Percentiles rank a stretch among this genome's conserved stretches.
These are phyloP conservation scores for Aurantiochytrium sp. DNA, from an alignment of 108 stramenopile genomes.

Conservation along the genomic window DNA sequence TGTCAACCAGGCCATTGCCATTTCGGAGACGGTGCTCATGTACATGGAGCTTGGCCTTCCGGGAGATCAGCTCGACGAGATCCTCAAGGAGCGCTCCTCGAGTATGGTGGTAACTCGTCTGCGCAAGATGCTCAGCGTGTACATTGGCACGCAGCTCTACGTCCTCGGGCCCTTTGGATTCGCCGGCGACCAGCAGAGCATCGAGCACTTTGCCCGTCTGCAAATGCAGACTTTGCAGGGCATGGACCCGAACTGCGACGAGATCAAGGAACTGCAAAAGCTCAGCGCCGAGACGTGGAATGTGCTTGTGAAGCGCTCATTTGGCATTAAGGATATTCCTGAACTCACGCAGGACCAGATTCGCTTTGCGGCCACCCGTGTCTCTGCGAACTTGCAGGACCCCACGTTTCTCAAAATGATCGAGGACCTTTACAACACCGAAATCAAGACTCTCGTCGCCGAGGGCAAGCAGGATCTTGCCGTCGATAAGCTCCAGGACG, in stretches of 20 bases:
- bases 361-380: background rate
- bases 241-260: background rate
- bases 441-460: background rate
- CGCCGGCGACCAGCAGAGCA: background rate
- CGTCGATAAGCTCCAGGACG: slow-evolving; percentile 6
- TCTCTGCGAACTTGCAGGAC: background rate
- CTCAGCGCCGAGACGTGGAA: background rate
- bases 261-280: background rate
- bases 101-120: background rate
- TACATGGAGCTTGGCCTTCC: background rate
- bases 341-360: background rate
- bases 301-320: background rate
- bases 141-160: background rate
- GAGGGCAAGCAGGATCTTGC: background rate
- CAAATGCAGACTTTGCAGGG: background rate
- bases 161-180: background rate
- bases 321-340: background rate
- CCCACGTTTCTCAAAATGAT: background rate
- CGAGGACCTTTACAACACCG: background rate
- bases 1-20: background rate
- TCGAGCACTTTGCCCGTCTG: background rate
- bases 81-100: background rate
- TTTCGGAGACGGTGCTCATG: slow-evolving; percentile 3
- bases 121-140: slow-evolving; percentile 1
- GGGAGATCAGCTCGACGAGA: background rate